Conservation (phyloP, 2,329 filamentous ascomycete species). For the Colletotrichum sp. region DNA sequence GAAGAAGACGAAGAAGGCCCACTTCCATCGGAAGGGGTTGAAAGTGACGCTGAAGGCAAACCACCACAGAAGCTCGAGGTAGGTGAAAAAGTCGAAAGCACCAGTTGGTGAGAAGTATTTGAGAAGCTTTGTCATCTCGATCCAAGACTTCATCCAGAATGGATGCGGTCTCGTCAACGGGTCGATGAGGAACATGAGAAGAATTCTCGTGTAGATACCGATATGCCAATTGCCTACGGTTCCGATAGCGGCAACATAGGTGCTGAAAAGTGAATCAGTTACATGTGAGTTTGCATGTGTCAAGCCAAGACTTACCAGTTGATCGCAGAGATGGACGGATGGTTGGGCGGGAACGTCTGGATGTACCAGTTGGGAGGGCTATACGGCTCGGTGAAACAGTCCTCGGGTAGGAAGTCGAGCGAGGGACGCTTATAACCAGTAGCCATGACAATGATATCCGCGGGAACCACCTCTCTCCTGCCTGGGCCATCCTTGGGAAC, state of each 20-base stretch:
- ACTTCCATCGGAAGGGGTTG: conserved; percentile 91
- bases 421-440: conserved; percentile 80
- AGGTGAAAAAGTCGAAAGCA: conserved; percentile 90
- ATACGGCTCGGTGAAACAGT: conserved; percentile 76
- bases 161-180: conserved; percentile 74
- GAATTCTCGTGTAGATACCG: conserved; percentile 83
- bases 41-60: conserved; percentile 78
- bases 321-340: conserved; percentile 77
- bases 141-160: conserved; percentile 83
- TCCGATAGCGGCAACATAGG: conserved; percentile 80
- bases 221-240: conserved; percentile 89
- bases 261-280: conserved; percentile 50
- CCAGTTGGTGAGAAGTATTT: conserved; percentile 73
- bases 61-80: conserved; percentile 85
- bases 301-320: conserved; percentile 52
- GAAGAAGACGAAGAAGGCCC: conserved; percentile 82
- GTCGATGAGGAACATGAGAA: conserved; percentile 86
- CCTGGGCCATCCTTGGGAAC: conserved; percentile 80
- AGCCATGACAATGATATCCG: conserved; percentile 81
- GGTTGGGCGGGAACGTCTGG: conserved; percentile 79
- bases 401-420: conserved; percentile 73
- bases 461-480: conserved; percentile 66
- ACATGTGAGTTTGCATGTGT: not conserved
- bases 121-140: conserved; percentile 78
- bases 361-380: conserved; percentile 86